Conservation (phyloP, 2,329 filamentous ascomycete species). For the Diaporthe ampelina region DNA sequence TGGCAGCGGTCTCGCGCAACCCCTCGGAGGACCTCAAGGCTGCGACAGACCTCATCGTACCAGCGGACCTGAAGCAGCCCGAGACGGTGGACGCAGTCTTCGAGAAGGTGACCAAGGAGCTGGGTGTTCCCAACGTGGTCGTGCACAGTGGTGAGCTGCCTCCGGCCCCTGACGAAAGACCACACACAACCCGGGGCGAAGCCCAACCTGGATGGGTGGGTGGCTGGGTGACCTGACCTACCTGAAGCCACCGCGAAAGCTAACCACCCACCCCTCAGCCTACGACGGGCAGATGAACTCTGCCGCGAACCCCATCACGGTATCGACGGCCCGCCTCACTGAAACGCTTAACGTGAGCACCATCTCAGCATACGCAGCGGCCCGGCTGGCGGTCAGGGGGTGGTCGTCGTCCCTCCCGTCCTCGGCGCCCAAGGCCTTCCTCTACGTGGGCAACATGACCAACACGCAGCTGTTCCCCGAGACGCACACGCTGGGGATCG, state of each 20-base stretch:
- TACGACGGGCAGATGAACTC: slow-evolving; percentile 19
- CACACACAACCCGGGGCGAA: too few relatives aligned
- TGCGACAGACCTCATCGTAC: slow-evolving; percentile 50
- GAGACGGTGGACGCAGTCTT: slow-evolving; percentile 54
- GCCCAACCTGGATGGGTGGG: neutral
- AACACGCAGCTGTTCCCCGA: slow-evolving; percentile 30
- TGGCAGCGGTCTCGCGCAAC: slow-evolving; percentile 55
- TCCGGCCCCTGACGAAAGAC: too few relatives aligned
- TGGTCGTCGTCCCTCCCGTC: slow-evolving; percentile 24
- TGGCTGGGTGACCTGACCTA: too few relatives aligned
- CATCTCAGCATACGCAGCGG: slow-evolving; percentile 32
- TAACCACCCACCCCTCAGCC: slow-evolving; percentile 1
- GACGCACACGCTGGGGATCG: slow-evolving; percentile 10
- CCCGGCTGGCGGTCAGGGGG: slow-evolving; percentile 31
- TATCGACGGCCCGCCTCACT: slow-evolving; percentile 10
- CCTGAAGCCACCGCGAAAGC: neutral
- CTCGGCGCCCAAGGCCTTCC: slow-evolving; percentile 24
- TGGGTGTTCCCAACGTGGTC: slow-evolving; percentile 58
- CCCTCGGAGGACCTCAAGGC: slow-evolving; percentile 49
- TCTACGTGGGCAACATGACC: slow-evolving; percentile 36
- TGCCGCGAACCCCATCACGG: neutral
- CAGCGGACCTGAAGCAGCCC: slow-evolving; percentile 54
- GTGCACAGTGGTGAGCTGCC: slow-evolving; percentile 59
- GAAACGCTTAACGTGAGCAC: slow-evolving; percentile 18
- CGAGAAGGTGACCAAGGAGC: slow-evolving; percentile 51